Evolutionary conservation across 768 basidiomycete species (phyloP).

Genomic region (Lactarius indigo): DNA sequence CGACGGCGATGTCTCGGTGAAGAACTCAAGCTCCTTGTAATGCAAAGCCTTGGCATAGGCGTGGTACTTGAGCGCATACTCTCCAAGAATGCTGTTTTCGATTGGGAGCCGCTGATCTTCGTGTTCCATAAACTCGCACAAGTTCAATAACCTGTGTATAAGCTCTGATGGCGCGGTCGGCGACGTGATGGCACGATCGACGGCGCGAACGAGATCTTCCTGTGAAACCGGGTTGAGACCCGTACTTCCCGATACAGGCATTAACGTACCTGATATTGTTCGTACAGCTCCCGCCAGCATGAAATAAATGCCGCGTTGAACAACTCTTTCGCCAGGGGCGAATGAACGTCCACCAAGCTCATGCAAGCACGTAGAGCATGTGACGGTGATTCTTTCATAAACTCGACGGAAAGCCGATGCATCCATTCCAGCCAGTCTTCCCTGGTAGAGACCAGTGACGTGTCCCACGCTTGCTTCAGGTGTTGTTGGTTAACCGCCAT

Average conservation of each 20-base stretch:
- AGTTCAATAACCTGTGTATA: constrained; percentile 84
- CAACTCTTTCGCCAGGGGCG: constrained; percentile 86
- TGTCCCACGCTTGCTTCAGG: constrained; percentile 95
- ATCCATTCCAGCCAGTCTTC: constrained; percentile 98
- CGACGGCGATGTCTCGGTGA: constrained; percentile 82
- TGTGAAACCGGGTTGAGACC: constrained; percentile 33
- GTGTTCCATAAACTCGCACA: constrained; percentile 99
- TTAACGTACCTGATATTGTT: constrained; percentile 82
- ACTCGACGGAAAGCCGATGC: constrained; percentile 86
- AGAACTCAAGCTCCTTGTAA: constrained; percentile 97
- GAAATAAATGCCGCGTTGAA: constrained; percentile 99
- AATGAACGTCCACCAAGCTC: constrained; percentile 87
- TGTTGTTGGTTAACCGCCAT: constrained; percentile 96
- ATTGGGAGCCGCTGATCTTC: constrained; percentile 95
- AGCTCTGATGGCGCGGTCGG: constrained; percentile 78
- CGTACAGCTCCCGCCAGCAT: constrained; percentile 95
- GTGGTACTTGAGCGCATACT: constrained; percentile 88
- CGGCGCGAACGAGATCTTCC: constrained; percentile 92
- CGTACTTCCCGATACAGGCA: background rate
- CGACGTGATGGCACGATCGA: constrained; percentile 82
- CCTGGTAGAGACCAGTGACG: constrained; percentile 64
- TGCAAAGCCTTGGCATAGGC: constrained; percentile 97
- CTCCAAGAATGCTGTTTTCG: constrained; percentile 87
- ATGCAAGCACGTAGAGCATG: constrained; percentile 97
- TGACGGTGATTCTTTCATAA: constrained; percentile 97